Evolutionary conservation across 2,329 filamentous ascomycete species (phyloP).

Genomic region (Chrysosporium keratinophilum): DNA sequence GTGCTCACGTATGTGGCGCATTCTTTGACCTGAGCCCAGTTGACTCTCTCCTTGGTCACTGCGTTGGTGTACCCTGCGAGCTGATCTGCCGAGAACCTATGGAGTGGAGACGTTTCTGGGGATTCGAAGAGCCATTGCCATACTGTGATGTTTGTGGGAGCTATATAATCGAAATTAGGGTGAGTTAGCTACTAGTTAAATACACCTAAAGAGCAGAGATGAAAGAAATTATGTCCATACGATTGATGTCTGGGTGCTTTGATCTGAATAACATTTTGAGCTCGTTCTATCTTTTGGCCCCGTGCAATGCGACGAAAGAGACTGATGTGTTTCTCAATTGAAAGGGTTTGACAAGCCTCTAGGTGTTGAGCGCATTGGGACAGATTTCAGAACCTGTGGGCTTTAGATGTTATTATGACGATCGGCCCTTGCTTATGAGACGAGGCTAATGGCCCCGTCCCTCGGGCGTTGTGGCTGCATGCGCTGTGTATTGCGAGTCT

Average conservation of each 20-base stretch:
- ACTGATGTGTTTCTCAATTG: not conserved
- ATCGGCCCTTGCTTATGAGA: no score
- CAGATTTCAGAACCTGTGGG: no score
- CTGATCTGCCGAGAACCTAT: slow-evolving; percentile 28
- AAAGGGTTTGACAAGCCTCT: not conserved
- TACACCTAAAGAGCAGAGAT: not conserved
- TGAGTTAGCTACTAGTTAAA: not conserved
- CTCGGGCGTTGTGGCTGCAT: no score
- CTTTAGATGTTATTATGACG: no score
- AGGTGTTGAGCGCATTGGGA: not conserved
- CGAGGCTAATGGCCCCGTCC: no score
- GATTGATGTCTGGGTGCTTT: slow-evolving; percentile 2
- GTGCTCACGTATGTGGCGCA: slow-evolving; percentile 51
- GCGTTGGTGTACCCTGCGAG: slow-evolving; percentile 51
- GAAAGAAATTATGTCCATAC: slow-evolving; percentile 7
- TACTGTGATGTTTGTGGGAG: slow-evolving; percentile 45
- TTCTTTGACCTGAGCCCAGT: slow-evolving; percentile 47
- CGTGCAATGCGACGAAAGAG: not conserved
- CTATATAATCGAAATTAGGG: slow-evolving; percentile 23
- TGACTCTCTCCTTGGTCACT: slow-evolving; percentile 48
- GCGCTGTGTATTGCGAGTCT: no score
- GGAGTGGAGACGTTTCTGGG: slow-evolving; percentile 35
- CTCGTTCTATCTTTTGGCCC: not conserved
- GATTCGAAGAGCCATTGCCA: slow-evolving; percentile 53
- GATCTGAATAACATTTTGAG: slow-evolving; percentile 9